A percentile compares a stretch with the other conserved stretches of the same genome.
phyloP scores from a whole-genome alignment of 345 rosid genomes.

The Pistacia integerrima region DNA sequence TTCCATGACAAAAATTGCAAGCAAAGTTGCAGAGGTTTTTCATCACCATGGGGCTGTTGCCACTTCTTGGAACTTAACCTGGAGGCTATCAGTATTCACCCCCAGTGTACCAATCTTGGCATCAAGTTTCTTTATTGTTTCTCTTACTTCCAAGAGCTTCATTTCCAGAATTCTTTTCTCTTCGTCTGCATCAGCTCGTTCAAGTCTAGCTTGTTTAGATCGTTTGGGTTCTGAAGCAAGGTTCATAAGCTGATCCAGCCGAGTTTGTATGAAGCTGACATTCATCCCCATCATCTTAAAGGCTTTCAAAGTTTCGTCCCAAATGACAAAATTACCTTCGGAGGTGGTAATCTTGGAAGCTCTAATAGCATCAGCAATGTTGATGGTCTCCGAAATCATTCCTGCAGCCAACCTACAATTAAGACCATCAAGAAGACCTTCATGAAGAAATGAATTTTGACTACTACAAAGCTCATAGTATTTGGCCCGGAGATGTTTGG shows the following conservation, averaged over 20 bases:
- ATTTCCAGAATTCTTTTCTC: conserved; percentile 26
- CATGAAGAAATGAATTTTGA: conserved; percentile 43
- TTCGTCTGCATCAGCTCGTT: conserved; percentile 13
- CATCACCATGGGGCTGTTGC: conserved; percentile 38
- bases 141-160: conserved; percentile 24
- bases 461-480: conserved; percentile 50
- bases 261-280: conserved; percentile 29
- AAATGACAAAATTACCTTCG: conserved; percentile 17
- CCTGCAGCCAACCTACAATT: conserved; percentile 33
- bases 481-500: conserved; percentile 33
- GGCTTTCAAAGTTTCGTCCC: conserved; percentile 40
- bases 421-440: conserved; percentile 34
- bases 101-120: conserved; percentile 18
- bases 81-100: conserved; percentile 3
- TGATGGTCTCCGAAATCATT: conserved; percentile 27
- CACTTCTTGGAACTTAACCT: conserved; percentile 29
- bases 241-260: conserved; percentile 29
- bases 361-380: conserved; percentile 47
- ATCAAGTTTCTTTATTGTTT: conserved; percentile 20
- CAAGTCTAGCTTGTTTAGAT: conserved; percentile 24
- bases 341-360: conserved; percentile 33
- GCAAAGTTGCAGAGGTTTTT: neutral
- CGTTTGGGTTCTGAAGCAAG: conserved; percentile 26
- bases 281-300: conserved; percentile 42
- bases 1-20: neutral